Evolutionary conservation across 2,329 filamentous ascomycete species (phyloP).

Genomic region (Nectriaceae sp.): DNA sequence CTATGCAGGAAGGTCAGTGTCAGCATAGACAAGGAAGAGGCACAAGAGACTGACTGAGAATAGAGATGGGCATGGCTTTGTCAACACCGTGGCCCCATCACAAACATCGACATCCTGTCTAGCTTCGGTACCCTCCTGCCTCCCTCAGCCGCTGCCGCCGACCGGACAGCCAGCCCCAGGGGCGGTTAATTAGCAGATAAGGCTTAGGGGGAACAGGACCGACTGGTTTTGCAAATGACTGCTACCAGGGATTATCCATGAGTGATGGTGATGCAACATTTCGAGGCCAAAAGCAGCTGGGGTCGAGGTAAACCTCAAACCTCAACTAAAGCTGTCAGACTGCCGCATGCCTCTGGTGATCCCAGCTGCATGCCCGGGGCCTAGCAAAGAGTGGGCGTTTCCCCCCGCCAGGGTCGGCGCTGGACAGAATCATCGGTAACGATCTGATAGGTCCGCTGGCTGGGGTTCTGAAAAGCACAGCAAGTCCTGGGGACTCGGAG

Average conservation of each 20-base stretch:
- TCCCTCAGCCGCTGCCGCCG: background rate
- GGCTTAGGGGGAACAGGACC: background rate
- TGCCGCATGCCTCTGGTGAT: background rate
- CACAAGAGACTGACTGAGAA: no score
- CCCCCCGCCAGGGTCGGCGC: no score
- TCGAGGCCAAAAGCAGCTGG: slow-evolving; percentile 2
- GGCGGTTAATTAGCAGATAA: background rate
- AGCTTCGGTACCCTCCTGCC: no score
- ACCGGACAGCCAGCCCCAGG: background rate
- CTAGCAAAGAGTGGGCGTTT: background rate
- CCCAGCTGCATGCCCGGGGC: background rate
- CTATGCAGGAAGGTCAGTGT: background rate
- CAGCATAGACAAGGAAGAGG: background rate
- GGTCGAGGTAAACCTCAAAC: slow-evolving; percentile 7
- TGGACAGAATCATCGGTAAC: background rate
- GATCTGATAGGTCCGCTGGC: slow-evolving; percentile 27
- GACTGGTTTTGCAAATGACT: slow-evolving; percentile 7
- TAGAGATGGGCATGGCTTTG: background rate
- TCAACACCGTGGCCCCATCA: background rate
- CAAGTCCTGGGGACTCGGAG: slow-evolving; percentile 1
- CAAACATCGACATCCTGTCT: background rate
- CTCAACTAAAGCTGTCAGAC: slow-evolving; percentile 1
- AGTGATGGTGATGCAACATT: slow-evolving; percentile 20
- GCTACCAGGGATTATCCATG: slow-evolving; percentile 22
- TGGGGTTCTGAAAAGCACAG: slow-evolving; percentile 10